Evolutionary conservation across 441 rosid species (phyloP).

Genomic region (Monsonia emarginata): DNA sequence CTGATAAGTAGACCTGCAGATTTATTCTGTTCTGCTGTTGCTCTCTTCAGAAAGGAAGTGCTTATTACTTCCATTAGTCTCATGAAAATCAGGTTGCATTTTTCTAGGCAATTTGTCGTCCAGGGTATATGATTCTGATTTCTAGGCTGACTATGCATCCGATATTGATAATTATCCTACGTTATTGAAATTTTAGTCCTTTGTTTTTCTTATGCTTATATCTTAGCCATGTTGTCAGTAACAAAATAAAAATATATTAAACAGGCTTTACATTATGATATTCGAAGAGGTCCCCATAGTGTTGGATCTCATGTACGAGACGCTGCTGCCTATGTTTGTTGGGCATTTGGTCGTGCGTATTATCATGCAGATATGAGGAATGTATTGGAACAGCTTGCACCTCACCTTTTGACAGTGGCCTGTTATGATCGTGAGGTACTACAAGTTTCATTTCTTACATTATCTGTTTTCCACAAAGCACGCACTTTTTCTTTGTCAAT

Average conservation of each 20-base stretch:
- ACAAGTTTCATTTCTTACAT: conserved; percentile 12
- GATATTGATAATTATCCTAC: no score
- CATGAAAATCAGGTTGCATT: no score
- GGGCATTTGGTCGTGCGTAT: conserved; percentile 99
- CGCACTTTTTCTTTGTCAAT: no score
- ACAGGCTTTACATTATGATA: conserved; percentile 91
- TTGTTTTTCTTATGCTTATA: no score
- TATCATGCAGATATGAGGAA: conserved; percentile 66
- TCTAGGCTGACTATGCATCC: no score
- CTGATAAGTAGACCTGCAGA: no score
- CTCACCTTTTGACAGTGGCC: conserved; percentile 79
- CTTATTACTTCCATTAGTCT: no score
- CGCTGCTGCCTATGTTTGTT: conserved; percentile 98
- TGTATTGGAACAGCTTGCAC: conserved; percentile 74
- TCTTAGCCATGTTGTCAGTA: conserved; percentile 2
- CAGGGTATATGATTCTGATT: no score
- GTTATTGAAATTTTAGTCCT: no score
- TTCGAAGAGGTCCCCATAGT: conserved; percentile 96
- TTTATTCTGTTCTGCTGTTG: no score
- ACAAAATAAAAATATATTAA: conserved; percentile 18
- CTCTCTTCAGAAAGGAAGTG: no score
- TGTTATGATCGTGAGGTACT: conserved; percentile 92
- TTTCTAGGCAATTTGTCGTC: no score
- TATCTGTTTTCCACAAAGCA: conserved; percentile 9
- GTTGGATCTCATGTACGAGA: conserved; percentile 98